Evolutionary conservation across 2,329 filamentous ascomycete species (phyloP).

Genomic region (Cercospora janseana): DNA sequence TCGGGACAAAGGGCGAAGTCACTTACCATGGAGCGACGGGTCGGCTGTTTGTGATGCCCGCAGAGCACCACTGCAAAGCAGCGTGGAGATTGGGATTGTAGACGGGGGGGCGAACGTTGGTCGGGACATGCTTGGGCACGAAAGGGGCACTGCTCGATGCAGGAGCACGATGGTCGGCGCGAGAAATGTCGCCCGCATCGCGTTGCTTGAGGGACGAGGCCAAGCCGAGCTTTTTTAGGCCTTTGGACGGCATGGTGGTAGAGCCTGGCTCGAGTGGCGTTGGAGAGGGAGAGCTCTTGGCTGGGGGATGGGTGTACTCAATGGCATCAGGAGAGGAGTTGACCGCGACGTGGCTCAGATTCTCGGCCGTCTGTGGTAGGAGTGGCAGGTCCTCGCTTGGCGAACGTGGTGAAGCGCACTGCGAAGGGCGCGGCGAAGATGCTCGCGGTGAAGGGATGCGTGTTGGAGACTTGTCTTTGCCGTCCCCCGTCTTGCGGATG

Average conservation of each 20-base stretch:
- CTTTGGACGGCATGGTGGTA: neutral
- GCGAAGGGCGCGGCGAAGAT: too few species aligned
- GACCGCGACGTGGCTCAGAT: neutral
- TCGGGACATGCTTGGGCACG: neutral
- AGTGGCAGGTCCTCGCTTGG: neutral
- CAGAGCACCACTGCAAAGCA: slow-evolving; percentile 23
- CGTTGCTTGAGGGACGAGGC: neutral
- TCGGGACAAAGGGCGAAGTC: too few species aligned
- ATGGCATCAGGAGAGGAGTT: neutral
- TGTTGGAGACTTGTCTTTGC: neutral
- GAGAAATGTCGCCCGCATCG: neutral
- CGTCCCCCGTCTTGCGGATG: slow-evolving; percentile 6
- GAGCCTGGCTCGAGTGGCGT: neutral
- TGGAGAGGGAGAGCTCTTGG: neutral
- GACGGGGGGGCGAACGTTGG: slow-evolving; percentile 20
- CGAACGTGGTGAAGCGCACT: slow-evolving; percentile 3
- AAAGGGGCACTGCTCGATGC: neutral
- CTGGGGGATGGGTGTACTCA: neutral
- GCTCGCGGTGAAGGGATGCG: slow-evolving; percentile 10
- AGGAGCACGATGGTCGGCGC: neutral
- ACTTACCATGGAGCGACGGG: slow-evolving; percentile 15
- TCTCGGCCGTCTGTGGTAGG: slow-evolving; percentile 8
- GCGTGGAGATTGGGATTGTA: slow-evolving; percentile 20
- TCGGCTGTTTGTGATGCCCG: slow-evolving; percentile 18
- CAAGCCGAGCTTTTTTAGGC: slow-evolving; percentile 1